These are phyloP conservation scores for Xylaria multiplex DNA, from an alignment of 2,329 filamentous ascomycete species.

Conservation along the genomic window DNA sequence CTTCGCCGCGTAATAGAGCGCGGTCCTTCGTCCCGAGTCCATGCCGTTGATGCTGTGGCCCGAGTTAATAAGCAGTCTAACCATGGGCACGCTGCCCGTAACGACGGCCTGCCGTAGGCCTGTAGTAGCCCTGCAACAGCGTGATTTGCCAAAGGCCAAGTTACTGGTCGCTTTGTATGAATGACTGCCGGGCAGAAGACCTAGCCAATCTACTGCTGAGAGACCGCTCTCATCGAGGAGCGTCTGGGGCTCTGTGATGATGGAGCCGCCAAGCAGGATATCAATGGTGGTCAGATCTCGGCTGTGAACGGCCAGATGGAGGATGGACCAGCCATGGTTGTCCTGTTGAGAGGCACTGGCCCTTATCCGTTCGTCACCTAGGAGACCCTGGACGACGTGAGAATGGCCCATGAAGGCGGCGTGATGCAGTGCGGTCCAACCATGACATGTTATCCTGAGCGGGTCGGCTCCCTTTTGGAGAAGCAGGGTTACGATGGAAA, in stretches of 20 bases:
- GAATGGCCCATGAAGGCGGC: constrained; percentile 19
- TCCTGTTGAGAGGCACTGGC: constrained; percentile 10
- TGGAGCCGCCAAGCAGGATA: not conserved
- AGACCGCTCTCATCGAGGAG: not conserved
- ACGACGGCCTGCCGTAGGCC: constrained; percentile 10
- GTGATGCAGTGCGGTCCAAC: constrained; percentile 23
- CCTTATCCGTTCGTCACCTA: not conserved
- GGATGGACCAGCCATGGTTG: constrained; percentile 18
- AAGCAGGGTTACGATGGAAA: not conserved
- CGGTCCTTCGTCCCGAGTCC: constrained; percentile 15
- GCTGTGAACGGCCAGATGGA: constrained; percentile 15
- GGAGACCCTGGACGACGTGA: constrained; percentile 6
- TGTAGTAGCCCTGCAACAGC: constrained; percentile 2
- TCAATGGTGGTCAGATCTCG: not conserved
- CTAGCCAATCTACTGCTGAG: constrained; percentile 17
- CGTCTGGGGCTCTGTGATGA: not conserved
- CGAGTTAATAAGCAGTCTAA: not conserved
- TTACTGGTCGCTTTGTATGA: not conserved
- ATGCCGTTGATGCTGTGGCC: not conserved
- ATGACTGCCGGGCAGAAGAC: not conserved
- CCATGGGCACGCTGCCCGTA: not conserved
- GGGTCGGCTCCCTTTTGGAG: not conserved
- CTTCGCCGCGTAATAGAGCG: constrained; percentile 18
- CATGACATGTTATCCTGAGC: constrained; percentile 14
- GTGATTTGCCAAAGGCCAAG: constrained; percentile 15